Percentiles rank a stretch among this genome's conserved stretches.
Evolutionary conservation across 352 stramenopile species (phyloP).

Genomic region (Globisporangium cederbergense): DNA sequence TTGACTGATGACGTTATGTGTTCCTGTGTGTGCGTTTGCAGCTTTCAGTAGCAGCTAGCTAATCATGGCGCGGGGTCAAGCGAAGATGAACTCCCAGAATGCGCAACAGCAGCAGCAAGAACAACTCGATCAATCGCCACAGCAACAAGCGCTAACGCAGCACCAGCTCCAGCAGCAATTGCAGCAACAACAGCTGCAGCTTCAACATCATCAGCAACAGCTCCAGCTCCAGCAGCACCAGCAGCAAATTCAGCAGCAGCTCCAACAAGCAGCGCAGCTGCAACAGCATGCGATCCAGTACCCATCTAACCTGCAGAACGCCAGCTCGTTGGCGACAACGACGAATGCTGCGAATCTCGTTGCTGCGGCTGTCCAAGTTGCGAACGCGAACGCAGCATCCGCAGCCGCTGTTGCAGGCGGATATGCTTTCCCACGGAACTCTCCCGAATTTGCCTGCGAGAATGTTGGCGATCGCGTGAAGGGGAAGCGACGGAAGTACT

Average conservation of each 20-base stretch:
- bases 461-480: constrained; percentile 84
- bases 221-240: constrained; percentile 30
- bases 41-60: background rate
- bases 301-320: constrained; percentile 21
- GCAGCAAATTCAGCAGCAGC: constrained; percentile 29
- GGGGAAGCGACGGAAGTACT: constrained; percentile 80
- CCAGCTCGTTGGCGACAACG: constrained; percentile 24
- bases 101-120: constrained; percentile 20
- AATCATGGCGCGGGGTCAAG: constrained; percentile 13
- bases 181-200: constrained; percentile 28
- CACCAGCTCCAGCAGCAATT: constrained; percentile 29
- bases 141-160: constrained; percentile 17
- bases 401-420: constrained; percentile 29
- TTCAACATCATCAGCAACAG: constrained; percentile 31
- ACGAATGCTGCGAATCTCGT: constrained; percentile 40
- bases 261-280: constrained; percentile 21
- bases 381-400: constrained; percentile 26
- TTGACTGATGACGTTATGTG: constrained; percentile 1
- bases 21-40: background rate
- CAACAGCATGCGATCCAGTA: constrained; percentile 41
- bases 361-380: constrained; percentile 35
- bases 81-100: constrained; percentile 7
- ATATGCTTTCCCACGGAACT: constrained; percentile 67
- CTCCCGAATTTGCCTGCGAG: constrained; percentile 73
- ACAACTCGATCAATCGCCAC: constrained; percentile 11